A percentile compares a stretch with the other conserved stretches of the same genome.
These are phyloP conservation scores for Brassica juncea DNA, from an alignment of 345 rosid genomes.

Conservation along the genomic window DNA sequence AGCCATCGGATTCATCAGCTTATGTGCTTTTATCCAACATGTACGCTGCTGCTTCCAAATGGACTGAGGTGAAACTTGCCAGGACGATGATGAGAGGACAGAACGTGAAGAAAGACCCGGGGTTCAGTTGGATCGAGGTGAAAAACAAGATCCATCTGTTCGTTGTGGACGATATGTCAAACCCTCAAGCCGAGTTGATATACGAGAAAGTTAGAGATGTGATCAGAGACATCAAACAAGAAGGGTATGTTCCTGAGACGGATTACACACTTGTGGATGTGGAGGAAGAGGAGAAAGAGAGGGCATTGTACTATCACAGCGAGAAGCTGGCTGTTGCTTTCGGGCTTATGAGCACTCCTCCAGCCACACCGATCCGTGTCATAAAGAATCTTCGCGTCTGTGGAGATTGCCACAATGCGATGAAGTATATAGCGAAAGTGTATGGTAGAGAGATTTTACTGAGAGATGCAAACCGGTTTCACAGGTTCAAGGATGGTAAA, in stretches of 20 bases:
- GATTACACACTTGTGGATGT: conserved; percentile 53
- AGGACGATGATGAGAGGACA: conserved; percentile 50
- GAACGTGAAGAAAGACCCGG: conserved; percentile 60
- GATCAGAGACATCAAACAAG: conserved; percentile 52
- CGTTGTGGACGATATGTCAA: conserved; percentile 54
- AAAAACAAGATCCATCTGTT: conserved; percentile 53
- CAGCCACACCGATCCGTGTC: conserved; percentile 43
- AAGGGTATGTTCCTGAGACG: conserved; percentile 55
- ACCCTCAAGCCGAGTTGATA: conserved; percentile 43
- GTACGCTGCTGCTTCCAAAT: conserved; percentile 53
- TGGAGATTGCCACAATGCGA: conserved; percentile 56
- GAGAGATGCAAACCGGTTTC: conserved; percentile 62
- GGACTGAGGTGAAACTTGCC: conserved; percentile 49
- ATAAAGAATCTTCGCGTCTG: conserved; percentile 54
- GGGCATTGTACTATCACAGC: conserved; percentile 46
- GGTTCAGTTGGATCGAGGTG: conserved; percentile 65
- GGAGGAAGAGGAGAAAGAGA: conserved; percentile 61
- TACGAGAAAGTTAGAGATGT: conserved; percentile 43
- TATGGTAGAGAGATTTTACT: conserved; percentile 47
- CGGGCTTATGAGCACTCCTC: conserved; percentile 51
- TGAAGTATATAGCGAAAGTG: conserved; percentile 50
- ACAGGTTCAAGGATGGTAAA: conserved; percentile 48
- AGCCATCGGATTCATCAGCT: conserved; percentile 57
- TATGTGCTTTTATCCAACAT: conserved; percentile 61
- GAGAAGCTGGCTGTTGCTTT: conserved; percentile 56